Percentiles rank a stretch among this genome's conserved stretches.
These are phyloP conservation scores for Solanum rostratum DNA, from an alignment of 257 asterid species.

Conservation along the genomic window DNA sequence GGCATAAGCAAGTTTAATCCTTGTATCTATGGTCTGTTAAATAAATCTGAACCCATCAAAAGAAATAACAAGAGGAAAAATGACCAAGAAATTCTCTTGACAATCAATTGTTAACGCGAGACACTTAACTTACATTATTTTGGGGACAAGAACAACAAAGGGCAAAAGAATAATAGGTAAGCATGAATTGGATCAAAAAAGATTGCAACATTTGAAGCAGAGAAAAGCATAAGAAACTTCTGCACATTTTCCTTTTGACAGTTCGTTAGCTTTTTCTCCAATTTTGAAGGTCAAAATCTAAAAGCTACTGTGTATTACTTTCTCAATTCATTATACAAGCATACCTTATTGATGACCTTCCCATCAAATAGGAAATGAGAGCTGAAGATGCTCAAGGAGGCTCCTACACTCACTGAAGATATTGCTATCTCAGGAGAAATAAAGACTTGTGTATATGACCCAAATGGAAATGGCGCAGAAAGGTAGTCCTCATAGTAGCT, in stretches of 20 bases:
- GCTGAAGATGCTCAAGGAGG: conserved; percentile 86
- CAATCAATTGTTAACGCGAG: background rate
- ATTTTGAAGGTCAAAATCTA: background rate
- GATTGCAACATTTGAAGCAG: background rate
- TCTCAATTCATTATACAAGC: background rate
- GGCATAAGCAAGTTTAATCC: conserved; percentile 87
- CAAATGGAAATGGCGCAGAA: conserved; percentile 86
- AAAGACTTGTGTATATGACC: conserved; percentile 85
- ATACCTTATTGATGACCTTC: conserved; percentile 93
- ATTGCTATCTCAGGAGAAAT: conserved; percentile 84
- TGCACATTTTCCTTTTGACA: background rate
- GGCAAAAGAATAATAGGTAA: background rate
- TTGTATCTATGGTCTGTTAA: conserved; percentile 84
- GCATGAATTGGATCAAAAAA: background rate
- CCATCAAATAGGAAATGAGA: conserved; percentile 82
- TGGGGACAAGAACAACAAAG: background rate
- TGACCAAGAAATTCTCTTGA: background rate
- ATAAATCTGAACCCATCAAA: conserved; percentile 21
- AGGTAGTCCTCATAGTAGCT: conserved; percentile 92
- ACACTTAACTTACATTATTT: background rate
- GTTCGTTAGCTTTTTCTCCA: background rate
- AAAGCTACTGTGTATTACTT: background rate
- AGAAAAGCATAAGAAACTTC: background rate
- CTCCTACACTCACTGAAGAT: conserved; percentile 73
- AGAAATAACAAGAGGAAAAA: conserved; percentile 3